Evolutionary conservation across 768 basidiomycete species (phyloP).

Genomic region (Termitomyces bulborhizus): DNA sequence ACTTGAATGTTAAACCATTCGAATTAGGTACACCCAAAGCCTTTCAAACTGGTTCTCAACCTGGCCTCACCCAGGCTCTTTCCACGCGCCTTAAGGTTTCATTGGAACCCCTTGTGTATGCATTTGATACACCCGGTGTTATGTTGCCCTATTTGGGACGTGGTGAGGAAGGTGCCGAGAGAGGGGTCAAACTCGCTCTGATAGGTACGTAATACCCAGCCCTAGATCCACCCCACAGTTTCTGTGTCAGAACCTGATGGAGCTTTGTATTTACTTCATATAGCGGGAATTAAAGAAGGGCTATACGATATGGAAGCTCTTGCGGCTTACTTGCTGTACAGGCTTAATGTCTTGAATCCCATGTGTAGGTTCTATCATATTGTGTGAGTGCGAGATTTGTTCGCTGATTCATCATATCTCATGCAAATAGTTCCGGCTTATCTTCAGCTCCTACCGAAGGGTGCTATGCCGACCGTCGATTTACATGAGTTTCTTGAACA

Average conservation of each 20-base stretch:
- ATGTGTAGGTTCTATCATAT: slow-evolving; percentile 42
- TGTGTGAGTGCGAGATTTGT: slow-evolving; percentile 1
- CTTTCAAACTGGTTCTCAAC: slow-evolving; percentile 80
- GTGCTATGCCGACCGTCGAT: slow-evolving; percentile 51
- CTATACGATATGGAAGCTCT: slow-evolving; percentile 82
- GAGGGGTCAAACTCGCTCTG: slow-evolving; percentile 87
- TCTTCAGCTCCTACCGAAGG: slow-evolving; percentile 51
- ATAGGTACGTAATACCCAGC: slow-evolving; percentile 63
- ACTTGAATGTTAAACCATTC: slow-evolving; percentile 3
- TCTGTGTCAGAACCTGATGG: slow-evolving; percentile 15
- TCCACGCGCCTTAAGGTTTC: slow-evolving; percentile 87
- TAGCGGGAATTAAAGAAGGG: slow-evolving; percentile 93
- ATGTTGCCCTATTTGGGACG: slow-evolving; percentile 94
- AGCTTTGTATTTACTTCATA: slow-evolving; percentile 11
- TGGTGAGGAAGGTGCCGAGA: slow-evolving; percentile 81
- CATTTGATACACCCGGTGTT: slow-evolving; percentile 93
- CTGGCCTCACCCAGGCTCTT: slow-evolving; percentile 84
- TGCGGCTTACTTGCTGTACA: slow-evolving; percentile 81
- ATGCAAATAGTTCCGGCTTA: slow-evolving; percentile 57
- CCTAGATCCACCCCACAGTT: slow-evolving; percentile 6
- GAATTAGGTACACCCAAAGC: slow-evolving; percentile 75
- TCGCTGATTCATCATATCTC: slow-evolving; percentile 1
- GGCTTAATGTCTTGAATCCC: slow-evolving; percentile 75
- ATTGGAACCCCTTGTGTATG: slow-evolving; percentile 78
- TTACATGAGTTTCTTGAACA: slow-evolving; percentile 59